These are phyloP conservation scores for Saksenaea vasiformis DNA, from an alignment of 371 early-diverging fungal species.

Conservation along the genomic window DNA sequence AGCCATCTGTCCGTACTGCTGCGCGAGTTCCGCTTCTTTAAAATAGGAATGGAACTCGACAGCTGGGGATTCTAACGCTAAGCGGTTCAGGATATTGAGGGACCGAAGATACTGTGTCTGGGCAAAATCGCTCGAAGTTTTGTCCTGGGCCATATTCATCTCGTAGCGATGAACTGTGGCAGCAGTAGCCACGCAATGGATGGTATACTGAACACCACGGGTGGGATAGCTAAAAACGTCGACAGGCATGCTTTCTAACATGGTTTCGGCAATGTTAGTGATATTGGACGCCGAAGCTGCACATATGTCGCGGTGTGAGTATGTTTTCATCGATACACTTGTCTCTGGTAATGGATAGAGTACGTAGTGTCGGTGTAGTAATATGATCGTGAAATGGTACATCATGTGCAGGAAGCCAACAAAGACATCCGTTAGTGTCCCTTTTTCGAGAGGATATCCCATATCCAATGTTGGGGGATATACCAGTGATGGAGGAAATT, in stretches of 20 bases:
- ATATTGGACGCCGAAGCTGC: slow-evolving; percentile 47
- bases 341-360: slow-evolving; percentile 23
- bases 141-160: slow-evolving; percentile 19
- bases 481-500: slow-evolving; percentile 35
- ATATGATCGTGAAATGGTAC: slow-evolving; percentile 77
- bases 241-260: slow-evolving; percentile 27
- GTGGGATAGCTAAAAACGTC: slow-evolving; percentile 35
- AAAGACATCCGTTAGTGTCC: slow-evolving; percentile 41
- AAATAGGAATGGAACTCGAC: slow-evolving; percentile 27
- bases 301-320: slow-evolving; percentile 42
- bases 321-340: slow-evolving; percentile 10
- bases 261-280: slow-evolving; percentile 35
- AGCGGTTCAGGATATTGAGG: slow-evolving; percentile 25
- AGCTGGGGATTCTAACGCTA: slow-evolving; percentile 38
- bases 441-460: slow-evolving; percentile 43
- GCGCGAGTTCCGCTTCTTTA: slow-evolving; percentile 33
- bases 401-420: slow-evolving; percentile 69
- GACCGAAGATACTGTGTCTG: slow-evolving; percentile 27
- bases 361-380: slow-evolving; percentile 79
- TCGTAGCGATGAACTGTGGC: slow-evolving; percentile 42
- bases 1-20: slow-evolving; percentile 28
- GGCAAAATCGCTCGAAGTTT: slow-evolving; percentile 16
- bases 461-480: slow-evolving; percentile 35
- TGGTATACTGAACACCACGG: slow-evolving; percentile 43
- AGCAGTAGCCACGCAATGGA: slow-evolving; percentile 43